Evolutionary conservation across 306 rosid genomes (phyloP), one percentile per base, ranked within the genome.

Genomic region (Fragaria vesca): DNA sequence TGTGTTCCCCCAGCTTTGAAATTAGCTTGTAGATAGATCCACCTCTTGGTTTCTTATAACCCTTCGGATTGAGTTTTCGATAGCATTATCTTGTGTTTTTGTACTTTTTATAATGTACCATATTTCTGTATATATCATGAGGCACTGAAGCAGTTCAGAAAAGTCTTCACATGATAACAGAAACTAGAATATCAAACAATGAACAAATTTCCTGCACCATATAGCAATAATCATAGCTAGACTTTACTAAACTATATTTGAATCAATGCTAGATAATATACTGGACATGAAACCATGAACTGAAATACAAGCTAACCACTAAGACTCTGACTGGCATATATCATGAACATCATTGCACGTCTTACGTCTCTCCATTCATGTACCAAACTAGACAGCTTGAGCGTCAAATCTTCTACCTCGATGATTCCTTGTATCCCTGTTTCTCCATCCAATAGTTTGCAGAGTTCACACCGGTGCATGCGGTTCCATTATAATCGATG

Each of bases 1-100:
- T 54, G 24, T n/a, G 48, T 55, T 55, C 52, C 66, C 77, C 66
- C 77, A 51, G 62, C 46, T 40, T 54, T 74, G 26, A 12, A 60
- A 26, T 15, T 40, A 74, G 69, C 40, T 58, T 74, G 17, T 58
- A 40, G 68, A 74, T 74, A 42, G 45, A 55, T 15, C 38, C 47
- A 8, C 12, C 40, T 8, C 40, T 74, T 74, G 69, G 55, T 58
- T 57, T 43, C 9, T 74, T 4, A 21, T 38, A 55, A 55, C 36
- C 34, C 52, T 36, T 73, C 17, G 28, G 78, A 40, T 24, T 43
- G 57, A 58, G 78, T 74, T 42, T 24, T 42, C 26, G 26, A 16
- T 26, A 60, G 69, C 54, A 42, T 43, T 26, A 47, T 74, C 40
- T 12, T 57, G 32, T 16, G 52, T 57, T 40, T 32, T 52, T 52